phyloP scores from a whole-genome alignment of 1,139 yeast genomes.

The Zygosaccharomyces pseudobailii region DNA sequence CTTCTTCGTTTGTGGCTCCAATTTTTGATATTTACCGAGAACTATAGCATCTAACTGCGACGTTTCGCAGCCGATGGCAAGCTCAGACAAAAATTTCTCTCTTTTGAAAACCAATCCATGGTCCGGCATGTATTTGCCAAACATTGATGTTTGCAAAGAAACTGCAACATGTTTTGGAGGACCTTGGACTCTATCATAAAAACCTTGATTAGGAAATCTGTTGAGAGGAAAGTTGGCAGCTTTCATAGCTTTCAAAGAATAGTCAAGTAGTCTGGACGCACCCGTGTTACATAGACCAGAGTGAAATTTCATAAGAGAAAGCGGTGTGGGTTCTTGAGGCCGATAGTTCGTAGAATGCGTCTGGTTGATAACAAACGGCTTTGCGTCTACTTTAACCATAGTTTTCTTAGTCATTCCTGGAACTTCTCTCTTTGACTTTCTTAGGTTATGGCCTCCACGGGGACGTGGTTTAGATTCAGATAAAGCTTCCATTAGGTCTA shows the following conservation, averaged over 20 bases:
- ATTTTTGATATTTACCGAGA: conserved; percentile 20
- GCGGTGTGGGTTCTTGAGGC: conserved; percentile 24
- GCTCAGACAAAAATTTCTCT: conserved; percentile 23
- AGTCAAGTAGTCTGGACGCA: conserved; percentile 18
- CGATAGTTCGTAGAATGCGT: conserved; percentile 12
- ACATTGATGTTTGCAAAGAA: conserved; percentile 12
- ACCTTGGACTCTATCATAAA: conserved; percentile 6
- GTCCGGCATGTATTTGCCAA: conserved; percentile 24
- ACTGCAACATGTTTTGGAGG: conserved; percentile 12
- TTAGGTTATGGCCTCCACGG: background rate
- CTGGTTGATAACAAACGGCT: conserved; percentile 7
- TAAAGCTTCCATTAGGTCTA: conserved; percentile 13
- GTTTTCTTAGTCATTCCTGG: conserved; percentile 5
- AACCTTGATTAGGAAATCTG: conserved; percentile 22
- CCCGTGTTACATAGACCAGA: conserved; percentile 18
- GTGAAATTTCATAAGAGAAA: conserved; percentile 22
- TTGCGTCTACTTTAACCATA: conserved; percentile 8
- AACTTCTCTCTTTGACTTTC: conserved; percentile 3
- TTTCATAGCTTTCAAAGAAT: conserved; percentile 19
- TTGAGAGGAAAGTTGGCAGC: conserved; percentile 24
- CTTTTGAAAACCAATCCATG: conserved; percentile 19
- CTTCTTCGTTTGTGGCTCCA: conserved; percentile 9
- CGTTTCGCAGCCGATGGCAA: conserved; percentile 14
- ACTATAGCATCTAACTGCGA: conserved; percentile 16
- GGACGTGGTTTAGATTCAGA: background rate